Conservation (phyloP, 345 rosid species). For the Salix koriyanagi region DNA sequence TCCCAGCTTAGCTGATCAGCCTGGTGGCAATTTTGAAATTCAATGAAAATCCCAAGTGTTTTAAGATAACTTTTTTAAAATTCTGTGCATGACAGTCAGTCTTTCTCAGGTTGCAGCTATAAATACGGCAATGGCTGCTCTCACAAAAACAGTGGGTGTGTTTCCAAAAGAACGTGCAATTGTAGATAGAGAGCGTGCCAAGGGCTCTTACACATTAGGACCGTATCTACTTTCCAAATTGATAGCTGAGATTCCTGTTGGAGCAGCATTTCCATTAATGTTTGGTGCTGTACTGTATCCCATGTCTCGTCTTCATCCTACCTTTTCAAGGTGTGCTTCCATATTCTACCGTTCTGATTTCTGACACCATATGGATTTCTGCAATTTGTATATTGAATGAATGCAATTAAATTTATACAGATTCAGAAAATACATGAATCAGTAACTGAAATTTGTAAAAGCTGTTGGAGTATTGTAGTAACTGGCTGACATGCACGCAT, state of each 20-base stretch:
- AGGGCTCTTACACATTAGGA: slow-evolving; percentile 82
- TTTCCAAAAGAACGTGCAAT: slow-evolving; percentile 96
- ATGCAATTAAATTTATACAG: too few species aligned
- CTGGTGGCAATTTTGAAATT: background rate
- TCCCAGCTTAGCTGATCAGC: background rate
- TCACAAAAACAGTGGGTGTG: slow-evolving; percentile 92
- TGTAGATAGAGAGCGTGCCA: slow-evolving; percentile 88
- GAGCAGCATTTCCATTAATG: slow-evolving; percentile 92
- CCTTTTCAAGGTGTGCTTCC: slow-evolving; percentile 57
- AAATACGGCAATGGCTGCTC: slow-evolving; percentile 99
- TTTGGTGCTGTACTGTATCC: slow-evolving; percentile 93
- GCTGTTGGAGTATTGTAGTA: too few species aligned
- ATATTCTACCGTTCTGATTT: slow-evolving; percentile 5
- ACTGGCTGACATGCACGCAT: too few species aligned
- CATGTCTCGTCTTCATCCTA: slow-evolving; percentile 90
- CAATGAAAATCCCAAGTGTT: background rate
- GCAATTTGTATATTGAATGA: too few species aligned
- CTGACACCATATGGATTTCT: background rate
- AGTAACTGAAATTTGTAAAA: too few species aligned
- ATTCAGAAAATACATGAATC: too few species aligned
- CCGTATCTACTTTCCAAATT: slow-evolving; percentile 91
- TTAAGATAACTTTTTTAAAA: background rate
- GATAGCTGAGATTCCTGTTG: slow-evolving; percentile 89
- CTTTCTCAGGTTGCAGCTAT: slow-evolving; percentile 82
- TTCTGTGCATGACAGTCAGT: slow-evolving; percentile 12